Base-by-base conservation (phyloP, 352 stramenopile species). In the Globisporangium apiculatum region DNA sequence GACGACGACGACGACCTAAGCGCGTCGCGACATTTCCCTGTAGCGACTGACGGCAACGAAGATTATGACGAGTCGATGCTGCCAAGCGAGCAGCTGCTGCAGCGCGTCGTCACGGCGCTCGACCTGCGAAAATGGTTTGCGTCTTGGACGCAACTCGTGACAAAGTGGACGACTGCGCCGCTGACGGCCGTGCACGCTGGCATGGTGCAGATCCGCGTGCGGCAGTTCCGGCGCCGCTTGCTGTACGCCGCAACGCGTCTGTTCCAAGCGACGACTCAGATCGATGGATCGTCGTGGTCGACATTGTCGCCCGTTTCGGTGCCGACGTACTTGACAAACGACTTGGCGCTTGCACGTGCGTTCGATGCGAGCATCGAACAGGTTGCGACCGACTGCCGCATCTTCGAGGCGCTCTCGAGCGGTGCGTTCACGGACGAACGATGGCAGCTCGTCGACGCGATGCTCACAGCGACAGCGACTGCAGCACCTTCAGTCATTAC, bases 81-180 rank as follows among this genome's bases (percentile, higher is more conserved):
- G 14, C 63, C 67, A 3, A 83, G 66, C 11, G 75, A 86, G 50
- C 51, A 69, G 7, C 51, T 89, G 4, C 65, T 87, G 37, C 60
- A 83, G 51, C 73, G 86, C 41, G 53, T 87, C 11, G 71, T 81
- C 4, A 75, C 69, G 4, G 69, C 77, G 5, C 48, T 87, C n/a
- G 77, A 89, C 24, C 64, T 87, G 24, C 67, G 75, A 4, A 66
- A 76, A 14, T 87, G 79, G 79, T 87, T 72, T 41, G 37, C 51
- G 7, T 73, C 76, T 2, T 89, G 79, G 79, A 69, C 52, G 3
- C 63, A 63, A 9, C 31, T 86, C 14, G 71, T 73, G 17, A 60
- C 65, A 0, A 86, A 86, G 50, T 87, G 76, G 79, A 40, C 72
- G 11, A 58, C 59, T 0, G 60, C 72, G 1, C 72, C 73, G 5